phyloP scores from a whole-genome alignment of 257 asterid genomes.

The Mitragyna speciosa region DNA sequence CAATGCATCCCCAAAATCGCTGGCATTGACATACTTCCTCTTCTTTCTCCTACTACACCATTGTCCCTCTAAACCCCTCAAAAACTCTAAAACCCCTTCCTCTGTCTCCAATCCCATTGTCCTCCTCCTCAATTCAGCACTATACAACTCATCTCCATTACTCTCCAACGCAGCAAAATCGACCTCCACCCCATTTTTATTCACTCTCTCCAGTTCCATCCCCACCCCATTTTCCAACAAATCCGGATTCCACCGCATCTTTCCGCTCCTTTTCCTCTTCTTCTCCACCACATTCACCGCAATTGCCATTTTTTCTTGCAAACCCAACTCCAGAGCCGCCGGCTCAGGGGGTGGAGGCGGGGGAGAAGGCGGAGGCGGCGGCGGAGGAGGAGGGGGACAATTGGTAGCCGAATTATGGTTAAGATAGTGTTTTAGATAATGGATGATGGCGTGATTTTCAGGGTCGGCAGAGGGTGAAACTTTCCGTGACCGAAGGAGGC shows the following conservation, averaged over 20 bases:
- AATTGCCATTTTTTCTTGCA: constrained; percentile 37
- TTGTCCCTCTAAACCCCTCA: constrained; percentile 73
- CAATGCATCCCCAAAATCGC: constrained; percentile 52
- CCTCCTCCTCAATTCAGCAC: constrained; percentile 62
- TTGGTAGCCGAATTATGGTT: constrained; percentile 44
- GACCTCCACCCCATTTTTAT: constrained; percentile 59
- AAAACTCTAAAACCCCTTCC: constrained; percentile 57
- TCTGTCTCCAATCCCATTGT: constrained; percentile 66
- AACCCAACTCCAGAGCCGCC: constrained; percentile 37
- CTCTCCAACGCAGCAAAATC: constrained; percentile 56
- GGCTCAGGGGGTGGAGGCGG: constrained; percentile 31
- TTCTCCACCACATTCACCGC: constrained; percentile 31
- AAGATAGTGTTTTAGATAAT: constrained; percentile 65
- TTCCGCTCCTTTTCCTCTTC: constrained; percentile 45
- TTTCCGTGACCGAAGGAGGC: constrained; percentile 38
- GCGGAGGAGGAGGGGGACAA: constrained; percentile 59
- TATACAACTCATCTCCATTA: constrained; percentile 66
- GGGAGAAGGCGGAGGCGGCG: constrained; percentile 40
- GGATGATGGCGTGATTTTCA: constrained; percentile 62
- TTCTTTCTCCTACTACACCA: constrained; percentile 95
- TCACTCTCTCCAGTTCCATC: constrained; percentile 48
- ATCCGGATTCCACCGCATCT: constrained; percentile 28
- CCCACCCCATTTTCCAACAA: constrained; percentile 44
- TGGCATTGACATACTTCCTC: constrained; percentile 88
- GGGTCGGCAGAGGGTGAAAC: constrained; percentile 57